Evolutionary conservation across 2,329 filamentous ascomycete genomes (phyloP), one percentile per base, ranked within the genome.

Genomic region (Aspergillus tubingensis): DNA sequence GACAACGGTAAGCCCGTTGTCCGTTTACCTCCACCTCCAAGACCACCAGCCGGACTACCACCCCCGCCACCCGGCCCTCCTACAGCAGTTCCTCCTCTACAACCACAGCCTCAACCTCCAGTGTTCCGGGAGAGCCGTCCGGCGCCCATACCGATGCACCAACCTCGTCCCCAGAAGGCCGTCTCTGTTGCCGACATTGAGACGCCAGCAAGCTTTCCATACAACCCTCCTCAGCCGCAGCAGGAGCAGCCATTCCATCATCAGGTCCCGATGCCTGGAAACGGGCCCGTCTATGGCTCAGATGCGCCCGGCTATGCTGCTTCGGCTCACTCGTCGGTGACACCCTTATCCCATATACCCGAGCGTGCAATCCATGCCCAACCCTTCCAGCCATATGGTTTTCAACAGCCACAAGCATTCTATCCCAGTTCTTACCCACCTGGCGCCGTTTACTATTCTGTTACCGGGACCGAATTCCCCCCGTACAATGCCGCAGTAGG

Each of bases 111-210:
- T 25, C 82, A 83, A 65, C 82, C 84, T 64, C 83, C 84, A 8
- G 75, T 82, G 1, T 86, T 82, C 72, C 82, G 83, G 54, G 86
- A 88, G 72, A 86, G 85, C 66, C 86, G 85, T 67, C 82, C 83
- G 48, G 80, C 79, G 17, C 82, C 83, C 44, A 83, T 88, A 17
- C 85, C 92, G 0, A 96, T 98, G 88, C 91, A 98, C 74, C 95
- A 98, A 74, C 95, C 95, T 59, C 89, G 91, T 55, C 94, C 95
- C 8, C 93, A 98, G 76, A 98, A 98, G 81, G 85, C 92, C 5
- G 91, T 98, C 32, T 97, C 93, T 8, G 88, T 98, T 60, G 91
- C 92, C 59, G 92, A 92, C 69, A 96, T 98, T 67, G 95, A 98
- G 76, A 91, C 91, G 7, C 92, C 93, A 3, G 87, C 86, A 5